Conservation (phyloP, 23 red algal genomes). For the Agarophyton chilense region DNA sequence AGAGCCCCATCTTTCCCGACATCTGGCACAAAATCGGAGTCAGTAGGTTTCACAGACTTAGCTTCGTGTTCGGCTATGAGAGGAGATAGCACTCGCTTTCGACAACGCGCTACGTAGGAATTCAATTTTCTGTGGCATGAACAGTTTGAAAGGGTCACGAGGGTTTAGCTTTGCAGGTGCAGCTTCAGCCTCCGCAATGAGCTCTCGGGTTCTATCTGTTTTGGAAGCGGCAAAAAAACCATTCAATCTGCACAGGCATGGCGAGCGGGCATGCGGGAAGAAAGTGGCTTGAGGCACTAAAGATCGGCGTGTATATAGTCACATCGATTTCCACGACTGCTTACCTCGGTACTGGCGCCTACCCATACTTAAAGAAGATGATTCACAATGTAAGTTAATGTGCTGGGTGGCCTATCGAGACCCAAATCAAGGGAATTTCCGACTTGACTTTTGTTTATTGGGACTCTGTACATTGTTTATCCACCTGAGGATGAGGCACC, state of each 20-base stretch:
- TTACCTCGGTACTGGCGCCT: slow-evolving; percentile 69
- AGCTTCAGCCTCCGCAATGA: slow-evolving; percentile 59
- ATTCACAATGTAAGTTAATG: slow-evolving; percentile 47
- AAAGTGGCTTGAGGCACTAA: slow-evolving; percentile 71
- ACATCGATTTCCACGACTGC: slow-evolving; percentile 60
- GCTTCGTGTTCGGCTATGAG: not conserved
- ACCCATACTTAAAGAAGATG: slow-evolving; percentile 71
- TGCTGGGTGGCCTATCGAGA: not conserved
- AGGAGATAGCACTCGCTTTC: slow-evolving; percentile 18
- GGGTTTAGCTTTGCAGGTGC: slow-evolving; percentile 21
- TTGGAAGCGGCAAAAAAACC: too few species aligned
- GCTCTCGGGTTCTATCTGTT: slow-evolving; percentile 18
- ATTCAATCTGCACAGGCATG: slow-evolving; percentile 10
- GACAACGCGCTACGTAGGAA: slow-evolving; percentile 30
- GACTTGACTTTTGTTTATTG: not conserved
- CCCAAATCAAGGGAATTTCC: not conserved
- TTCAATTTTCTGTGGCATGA: slow-evolving; percentile 56
- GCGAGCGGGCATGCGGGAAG: slow-evolving; percentile 52
- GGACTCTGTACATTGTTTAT: slow-evolving; percentile 69
- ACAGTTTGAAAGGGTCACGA: slow-evolving; percentile 55
- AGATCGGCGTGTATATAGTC: slow-evolving; percentile 66
- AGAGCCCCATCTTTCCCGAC: not conserved
- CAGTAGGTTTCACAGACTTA: not conserved
- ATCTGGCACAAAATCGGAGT: not conserved
- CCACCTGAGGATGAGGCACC: slow-evolving; percentile 63